A percentile compares a stretch with the other conserved stretches of the same genome.
Evolutionary conservation across 2,329 filamentous ascomycete genomes (phyloP).

Genomic region (Fusarium decemcellulare): DNA sequence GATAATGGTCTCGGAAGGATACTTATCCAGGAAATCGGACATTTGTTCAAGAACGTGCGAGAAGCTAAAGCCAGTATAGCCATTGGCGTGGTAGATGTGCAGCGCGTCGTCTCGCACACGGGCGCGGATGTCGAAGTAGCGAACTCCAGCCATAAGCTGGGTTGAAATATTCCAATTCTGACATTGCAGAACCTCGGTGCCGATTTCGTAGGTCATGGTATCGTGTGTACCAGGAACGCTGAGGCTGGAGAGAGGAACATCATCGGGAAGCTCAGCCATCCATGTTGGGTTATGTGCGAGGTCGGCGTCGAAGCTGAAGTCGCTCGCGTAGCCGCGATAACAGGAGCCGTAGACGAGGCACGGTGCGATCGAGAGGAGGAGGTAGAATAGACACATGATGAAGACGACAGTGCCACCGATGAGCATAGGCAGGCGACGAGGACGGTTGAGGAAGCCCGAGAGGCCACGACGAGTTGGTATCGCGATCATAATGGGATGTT

Average conservation of each 20-base stretch:
- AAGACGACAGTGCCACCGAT: conserved; percentile 38
- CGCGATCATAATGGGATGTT: conserved; percentile 40
- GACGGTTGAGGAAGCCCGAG: conserved; percentile 24
- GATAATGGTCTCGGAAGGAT: conserved; percentile 63
- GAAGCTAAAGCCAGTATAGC: conserved; percentile 61
- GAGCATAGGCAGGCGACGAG: conserved; percentile 40
- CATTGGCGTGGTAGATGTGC: conserved; percentile 62
- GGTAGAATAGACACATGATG: conserved; percentile 46
- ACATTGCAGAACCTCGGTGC: conserved; percentile 56
- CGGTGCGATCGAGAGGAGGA: conserved; percentile 46
- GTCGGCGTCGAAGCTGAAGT: conserved; percentile 60
- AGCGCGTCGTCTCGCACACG: conserved; percentile 59
- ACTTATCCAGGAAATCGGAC: conserved; percentile 60
- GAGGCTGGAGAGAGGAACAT: conserved; percentile 57
- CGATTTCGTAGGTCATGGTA: conserved; percentile 63
- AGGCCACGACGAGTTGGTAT: conserved; percentile 30
- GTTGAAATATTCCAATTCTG: conserved; percentile 62
- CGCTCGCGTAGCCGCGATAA: conserved; percentile 49
- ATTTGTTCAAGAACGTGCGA: conserved; percentile 59
- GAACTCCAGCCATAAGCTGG: conserved; percentile 63
- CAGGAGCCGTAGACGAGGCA: conserved; percentile 47
- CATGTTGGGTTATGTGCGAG: conserved; percentile 53
- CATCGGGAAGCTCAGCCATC: conserved; percentile 61
- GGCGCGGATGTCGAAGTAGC: conserved; percentile 65
- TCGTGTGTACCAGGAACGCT: conserved; percentile 69